Base-by-base conservation (phyloP, 345 rosid genomes). In the Barbarea vulgaris region DNA sequence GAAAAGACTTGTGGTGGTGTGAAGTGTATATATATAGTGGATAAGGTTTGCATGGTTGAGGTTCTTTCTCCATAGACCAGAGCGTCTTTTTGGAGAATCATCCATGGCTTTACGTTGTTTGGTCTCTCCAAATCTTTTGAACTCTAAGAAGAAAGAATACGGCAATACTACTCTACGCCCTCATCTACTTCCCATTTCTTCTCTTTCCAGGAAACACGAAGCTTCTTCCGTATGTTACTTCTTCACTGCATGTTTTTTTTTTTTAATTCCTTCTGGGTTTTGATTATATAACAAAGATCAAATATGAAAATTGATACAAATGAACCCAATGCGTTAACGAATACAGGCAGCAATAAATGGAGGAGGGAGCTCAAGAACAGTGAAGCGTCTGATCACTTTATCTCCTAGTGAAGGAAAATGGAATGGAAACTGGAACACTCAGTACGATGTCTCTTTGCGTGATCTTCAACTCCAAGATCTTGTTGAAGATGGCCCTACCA, bases 351-450 rank as follows among this genome's bases (percentile, higher is more conserved):
- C 52, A 19, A 46, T 62, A 11, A 79, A 62, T 46, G 78, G 81
- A 73, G 81, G 78, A 54, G 78, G 53, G 67, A 53, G 56, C 77
- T 72, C 73, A 39, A 67, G 50, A 73, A 52, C 80, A 61, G 71
- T 28, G 72, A 78, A 72, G 59, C 83, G 85, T 61, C 64, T 93
- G 72, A 84, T 93, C 62, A 84, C 81, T 0, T 64, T 93, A 54
- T 87, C 96, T 6, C 86, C 97, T 6, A 81, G 85, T 1, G 85
- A 85, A 28, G 89, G 91, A n/a, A 90, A 76, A 77, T 86, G 97
- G 95, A 83, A 81, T 27, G 93, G 92, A 17, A 77, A 67, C 2
- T 93, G 93, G 97, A 86, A 55, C 47, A 76, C 75, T 63, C 87
- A 91, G 4, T 87, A 82, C 71, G 42, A 81, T n/a, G 60, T 93